A percentile compares a stretch with the other conserved stretches of the same genome.
These are phyloP conservation scores for Uronychia setigera DNA, from an alignment of 73 alveolate species.

Conservation along the genomic window DNA sequence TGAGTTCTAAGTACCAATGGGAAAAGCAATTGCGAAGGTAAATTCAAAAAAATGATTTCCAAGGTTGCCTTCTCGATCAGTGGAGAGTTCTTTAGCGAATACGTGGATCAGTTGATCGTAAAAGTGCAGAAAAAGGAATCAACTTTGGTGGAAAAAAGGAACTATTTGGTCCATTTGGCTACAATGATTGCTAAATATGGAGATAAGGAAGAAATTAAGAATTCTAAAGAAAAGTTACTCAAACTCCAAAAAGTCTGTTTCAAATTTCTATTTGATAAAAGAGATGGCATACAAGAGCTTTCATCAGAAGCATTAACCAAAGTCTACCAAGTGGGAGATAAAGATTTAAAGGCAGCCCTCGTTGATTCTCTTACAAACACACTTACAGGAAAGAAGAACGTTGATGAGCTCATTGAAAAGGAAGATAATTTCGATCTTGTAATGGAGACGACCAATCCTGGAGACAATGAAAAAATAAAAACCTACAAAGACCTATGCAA, in stretches of 20 bases:
- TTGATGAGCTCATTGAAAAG: constrained; percentile 40
- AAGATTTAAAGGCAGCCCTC: constrained; percentile 16
- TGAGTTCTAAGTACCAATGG: constrained; percentile 23
- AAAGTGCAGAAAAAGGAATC: constrained; percentile 2
- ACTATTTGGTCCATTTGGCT: constrained; percentile 11
- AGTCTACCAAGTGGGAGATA: constrained; percentile 41
- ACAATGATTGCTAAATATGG: not conserved
- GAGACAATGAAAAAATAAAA: constrained; percentile 45
- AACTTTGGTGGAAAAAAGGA: constrained; percentile 15
- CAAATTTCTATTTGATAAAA: constrained; percentile 55
- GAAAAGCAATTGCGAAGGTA: not conserved
- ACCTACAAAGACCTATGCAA: constrained; percentile 67
- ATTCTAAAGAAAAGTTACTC: constrained; percentile 33
- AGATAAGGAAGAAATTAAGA: not conserved
- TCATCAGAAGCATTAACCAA: constrained; percentile 56
- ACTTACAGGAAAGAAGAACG: constrained; percentile 42
- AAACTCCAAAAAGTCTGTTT: constrained; percentile 28
- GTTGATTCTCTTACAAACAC: constrained; percentile 44
- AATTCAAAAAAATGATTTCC: not conserved
- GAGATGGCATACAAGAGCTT: constrained; percentile 44
- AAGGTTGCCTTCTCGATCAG: not conserved
- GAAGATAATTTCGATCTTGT: constrained; percentile 51
- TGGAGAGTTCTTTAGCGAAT: not conserved
- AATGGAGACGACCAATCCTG: constrained; percentile 46
- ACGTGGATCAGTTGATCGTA: not conserved